Conservation (phyloP, 2,329 filamentous ascomycete species). For the Claviceps purpurea region DNA sequence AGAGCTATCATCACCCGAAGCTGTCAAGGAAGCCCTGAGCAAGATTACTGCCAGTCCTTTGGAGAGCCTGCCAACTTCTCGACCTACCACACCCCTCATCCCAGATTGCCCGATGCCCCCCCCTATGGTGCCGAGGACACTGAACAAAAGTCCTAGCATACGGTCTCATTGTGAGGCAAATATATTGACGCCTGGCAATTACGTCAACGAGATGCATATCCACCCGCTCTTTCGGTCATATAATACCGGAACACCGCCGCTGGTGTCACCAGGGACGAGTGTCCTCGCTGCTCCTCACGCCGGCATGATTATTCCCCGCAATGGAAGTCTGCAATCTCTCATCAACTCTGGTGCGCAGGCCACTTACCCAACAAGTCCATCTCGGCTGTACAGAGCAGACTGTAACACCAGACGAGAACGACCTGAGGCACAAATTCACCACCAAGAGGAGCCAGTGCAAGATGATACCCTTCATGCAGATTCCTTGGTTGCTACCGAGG, state of each 20-base stretch:
- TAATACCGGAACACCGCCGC: conserved; percentile 43
- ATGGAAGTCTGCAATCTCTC: conserved; percentile 35
- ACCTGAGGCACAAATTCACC: neutral
- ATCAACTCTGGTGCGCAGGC: conserved; percentile 31
- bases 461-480: conserved; percentile 47
- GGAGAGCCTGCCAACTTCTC: conserved; percentile 48
- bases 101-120: conserved; percentile 36
- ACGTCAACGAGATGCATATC: conserved; percentile 50
- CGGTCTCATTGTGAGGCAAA: conserved; percentile 17
- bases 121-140: conserved; percentile 28
- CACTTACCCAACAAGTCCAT: conserved; percentile 36
- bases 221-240: conserved; percentile 68
- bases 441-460: conserved; percentile 23
- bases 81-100: conserved; percentile 39
- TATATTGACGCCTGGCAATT: conserved; percentile 11
- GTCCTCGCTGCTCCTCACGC: conserved; percentile 58
- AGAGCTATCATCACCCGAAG: conserved; percentile 31
- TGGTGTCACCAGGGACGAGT: conserved; percentile 54
- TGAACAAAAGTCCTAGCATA: conserved; percentile 36
- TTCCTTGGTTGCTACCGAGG: conserved; percentile 47
- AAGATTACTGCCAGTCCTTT: conserved; percentile 57
- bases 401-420: neutral
- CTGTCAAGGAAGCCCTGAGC: conserved; percentile 45
- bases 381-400: conserved; percentile 22
- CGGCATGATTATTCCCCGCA: conserved; percentile 47